Evolutionary conservation across 306 rosid genomes (phyloP).

Genomic region (Pyrus betulifolia): DNA sequence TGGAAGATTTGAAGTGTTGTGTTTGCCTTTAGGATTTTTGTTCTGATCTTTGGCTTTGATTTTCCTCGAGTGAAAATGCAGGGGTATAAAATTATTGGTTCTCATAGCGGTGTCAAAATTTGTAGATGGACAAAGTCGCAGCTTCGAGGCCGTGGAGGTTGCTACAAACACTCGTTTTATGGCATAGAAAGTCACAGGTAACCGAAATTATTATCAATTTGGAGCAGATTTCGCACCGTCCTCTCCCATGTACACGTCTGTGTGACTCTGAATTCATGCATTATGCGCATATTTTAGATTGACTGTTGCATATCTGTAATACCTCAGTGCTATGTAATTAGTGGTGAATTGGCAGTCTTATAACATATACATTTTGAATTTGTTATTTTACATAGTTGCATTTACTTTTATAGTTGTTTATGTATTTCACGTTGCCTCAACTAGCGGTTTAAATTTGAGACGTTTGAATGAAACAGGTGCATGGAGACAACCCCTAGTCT

Average conservation of each 20-base stretch:
- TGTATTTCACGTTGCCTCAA: background rate
- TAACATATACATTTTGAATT: background rate
- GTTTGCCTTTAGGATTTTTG: background rate
- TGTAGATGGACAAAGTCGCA: slow-evolving; percentile 99
- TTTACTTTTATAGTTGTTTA: background rate
- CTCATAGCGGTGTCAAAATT: slow-evolving; percentile 94
- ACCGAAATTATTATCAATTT: background rate
- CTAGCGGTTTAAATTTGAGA: slow-evolving; percentile 10
- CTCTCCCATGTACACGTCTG: background rate
- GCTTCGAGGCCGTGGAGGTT: slow-evolving; percentile 97
- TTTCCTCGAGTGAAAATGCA: slow-evolving; percentile 31
- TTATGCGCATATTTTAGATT: background rate
- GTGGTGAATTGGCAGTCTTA: background rate
- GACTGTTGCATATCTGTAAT: background rate
- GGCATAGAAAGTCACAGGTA: slow-evolving; percentile 99
- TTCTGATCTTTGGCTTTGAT: background rate
- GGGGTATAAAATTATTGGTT: slow-evolving; percentile 90
- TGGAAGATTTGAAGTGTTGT: background rate
- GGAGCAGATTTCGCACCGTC: background rate
- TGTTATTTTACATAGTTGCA: background rate
- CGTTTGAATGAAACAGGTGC: slow-evolving; percentile 57
- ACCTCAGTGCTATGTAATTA: background rate
- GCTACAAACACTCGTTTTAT: slow-evolving; percentile 98
- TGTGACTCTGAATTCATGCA: background rate
- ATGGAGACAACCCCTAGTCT: slow-evolving; percentile 99